These are phyloP conservation scores for Bryopsis sp. DNA, from an alignment of 139 green algal species.

Conservation along the genomic window DNA sequence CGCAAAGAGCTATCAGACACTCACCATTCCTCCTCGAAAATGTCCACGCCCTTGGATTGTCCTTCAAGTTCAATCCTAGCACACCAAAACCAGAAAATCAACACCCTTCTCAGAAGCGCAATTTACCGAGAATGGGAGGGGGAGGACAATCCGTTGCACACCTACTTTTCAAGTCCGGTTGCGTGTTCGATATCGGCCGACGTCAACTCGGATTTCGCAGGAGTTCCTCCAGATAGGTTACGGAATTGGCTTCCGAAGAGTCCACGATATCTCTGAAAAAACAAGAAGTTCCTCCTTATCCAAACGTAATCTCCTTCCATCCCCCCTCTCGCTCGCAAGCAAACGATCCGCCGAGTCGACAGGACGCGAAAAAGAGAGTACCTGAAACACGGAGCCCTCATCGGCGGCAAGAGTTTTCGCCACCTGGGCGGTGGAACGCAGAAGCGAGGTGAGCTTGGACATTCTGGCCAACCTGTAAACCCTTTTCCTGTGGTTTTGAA, in stretches of 20 bases:
- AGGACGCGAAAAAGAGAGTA: background rate
- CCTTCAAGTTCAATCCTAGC: conserved; percentile 46
- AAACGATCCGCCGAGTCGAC: no score
- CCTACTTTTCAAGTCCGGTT: conserved; percentile 44
- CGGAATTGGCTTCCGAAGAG: background rate
- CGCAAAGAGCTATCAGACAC: no score
- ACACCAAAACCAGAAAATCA: background rate
- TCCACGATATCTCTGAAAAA: background rate
- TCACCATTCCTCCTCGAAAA: conserved; percentile 56
- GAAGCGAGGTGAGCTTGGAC: conserved; percentile 10
- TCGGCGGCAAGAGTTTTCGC: background rate
- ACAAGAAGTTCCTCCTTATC: no score
- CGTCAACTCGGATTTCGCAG: conserved; percentile 3
- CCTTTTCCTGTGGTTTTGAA: no score
- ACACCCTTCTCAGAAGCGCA: background rate
- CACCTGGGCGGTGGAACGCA: background rate
- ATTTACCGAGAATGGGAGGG: background rate
- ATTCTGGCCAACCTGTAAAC: background rate
- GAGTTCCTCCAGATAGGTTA: background rate
- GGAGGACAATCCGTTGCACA: background rate
- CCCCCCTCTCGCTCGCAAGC: no score
- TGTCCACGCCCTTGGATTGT: conserved; percentile 35
- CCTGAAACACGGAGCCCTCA: background rate
- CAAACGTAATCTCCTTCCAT: no score
- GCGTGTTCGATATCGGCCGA: conserved; percentile 37